Percentiles rank a stretch among this genome's conserved stretches.
phyloP scores from a whole-genome alignment of 1,139 yeast genomes.

The Lodderomyces metapsilosis region DNA sequence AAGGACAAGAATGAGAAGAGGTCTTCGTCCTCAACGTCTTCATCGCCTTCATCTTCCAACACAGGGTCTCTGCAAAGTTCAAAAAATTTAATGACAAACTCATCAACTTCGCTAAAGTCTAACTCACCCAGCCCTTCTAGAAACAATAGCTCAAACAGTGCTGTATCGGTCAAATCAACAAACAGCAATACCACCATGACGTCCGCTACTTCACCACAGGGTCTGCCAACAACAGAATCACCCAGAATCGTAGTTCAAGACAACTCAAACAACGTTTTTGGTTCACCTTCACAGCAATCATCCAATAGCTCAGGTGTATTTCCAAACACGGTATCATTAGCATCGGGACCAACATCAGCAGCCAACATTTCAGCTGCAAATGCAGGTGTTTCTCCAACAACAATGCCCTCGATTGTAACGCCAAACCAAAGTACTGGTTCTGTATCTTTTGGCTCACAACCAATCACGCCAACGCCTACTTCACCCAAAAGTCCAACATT shows the following conservation, averaged over 20 bases:
- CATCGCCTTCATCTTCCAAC: slow-evolving; percentile 10
- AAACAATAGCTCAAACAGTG: slow-evolving; percentile 32
- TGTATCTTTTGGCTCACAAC: slow-evolving; percentile 15
- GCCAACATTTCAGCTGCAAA: slow-evolving; percentile 16
- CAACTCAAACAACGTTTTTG: slow-evolving; percentile 9
- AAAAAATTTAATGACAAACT: slow-evolving; percentile 21
- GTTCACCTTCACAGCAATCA: slow-evolving; percentile 12
- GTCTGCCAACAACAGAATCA: slow-evolving; percentile 20
- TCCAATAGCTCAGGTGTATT: slow-evolving; percentile 7
- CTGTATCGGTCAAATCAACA: slow-evolving; percentile 27
- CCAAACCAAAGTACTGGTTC: neutral
- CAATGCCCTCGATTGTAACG: slow-evolving; percentile 11
- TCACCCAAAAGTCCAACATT: slow-evolving; percentile 20
- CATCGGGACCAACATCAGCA: slow-evolving; percentile 5
- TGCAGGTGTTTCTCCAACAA: slow-evolving; percentile 9
- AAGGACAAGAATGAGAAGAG: slow-evolving; percentile 21
- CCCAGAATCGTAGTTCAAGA: slow-evolving; percentile 29
- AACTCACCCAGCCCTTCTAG: slow-evolving; percentile 27
- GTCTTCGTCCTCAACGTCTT: slow-evolving; percentile 13
- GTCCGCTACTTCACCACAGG: slow-evolving; percentile 16
- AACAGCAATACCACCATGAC: slow-evolving; percentile 16
- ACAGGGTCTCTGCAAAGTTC: slow-evolving; percentile 25
- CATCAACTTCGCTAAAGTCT: slow-evolving; percentile 26
- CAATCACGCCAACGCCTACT: slow-evolving; percentile 34
- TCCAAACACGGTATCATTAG: slow-evolving; percentile 1